phyloP scores from a whole-genome alignment of 306 rosid species.

The Morella rubra region DNA sequence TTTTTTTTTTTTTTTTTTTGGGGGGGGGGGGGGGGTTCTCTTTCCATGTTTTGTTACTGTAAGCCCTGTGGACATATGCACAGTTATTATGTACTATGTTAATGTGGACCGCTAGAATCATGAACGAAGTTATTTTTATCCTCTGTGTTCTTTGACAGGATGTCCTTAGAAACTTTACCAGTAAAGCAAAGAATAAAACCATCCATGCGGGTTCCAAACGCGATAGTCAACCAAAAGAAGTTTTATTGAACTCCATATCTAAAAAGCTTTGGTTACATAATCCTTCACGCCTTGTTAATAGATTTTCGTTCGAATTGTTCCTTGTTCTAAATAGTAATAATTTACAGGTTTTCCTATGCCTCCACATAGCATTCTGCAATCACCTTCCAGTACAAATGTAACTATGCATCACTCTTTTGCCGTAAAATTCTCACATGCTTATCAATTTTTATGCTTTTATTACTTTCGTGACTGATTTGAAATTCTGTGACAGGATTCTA shows the following conservation, averaged over 20 bases:
- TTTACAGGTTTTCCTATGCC: constrained; percentile 50
- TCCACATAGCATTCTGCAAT: constrained; percentile 38
- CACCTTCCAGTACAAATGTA: constrained; percentile 52
- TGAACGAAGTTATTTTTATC: constrained; percentile 23
- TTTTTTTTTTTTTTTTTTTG: neutral
- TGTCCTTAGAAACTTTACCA: constrained; percentile 44
- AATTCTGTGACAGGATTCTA: constrained; percentile 56
- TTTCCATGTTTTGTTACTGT: neutral
- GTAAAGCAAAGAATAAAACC: constrained; percentile 44
- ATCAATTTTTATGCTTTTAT: constrained; percentile 11
- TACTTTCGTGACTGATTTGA: constrained; percentile 30
- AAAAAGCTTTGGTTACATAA: constrained; percentile 10
- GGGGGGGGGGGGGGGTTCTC: neutral
- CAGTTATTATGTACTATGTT: neutral
- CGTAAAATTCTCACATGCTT: constrained; percentile 19
- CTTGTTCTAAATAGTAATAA: constrained; percentile 19
- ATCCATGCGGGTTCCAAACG: constrained; percentile 14
- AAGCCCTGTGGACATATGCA: neutral
- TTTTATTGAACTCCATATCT: constrained; percentile 26
- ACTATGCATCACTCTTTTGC: constrained; percentile 33
- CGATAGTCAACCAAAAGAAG: constrained; percentile 41
- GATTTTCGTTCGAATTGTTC: neutral
- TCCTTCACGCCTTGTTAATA: constrained; percentile 8
- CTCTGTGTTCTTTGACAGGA: constrained; percentile 55
- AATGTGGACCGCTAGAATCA: constrained; percentile 17